Percentiles rank a stretch among this genome's conserved stretches.
These are phyloP conservation scores for Zymoseptoria pseudotritici DNA, from an alignment of 2,329 filamentous ascomycete genomes.

Conservation along the genomic window DNA sequence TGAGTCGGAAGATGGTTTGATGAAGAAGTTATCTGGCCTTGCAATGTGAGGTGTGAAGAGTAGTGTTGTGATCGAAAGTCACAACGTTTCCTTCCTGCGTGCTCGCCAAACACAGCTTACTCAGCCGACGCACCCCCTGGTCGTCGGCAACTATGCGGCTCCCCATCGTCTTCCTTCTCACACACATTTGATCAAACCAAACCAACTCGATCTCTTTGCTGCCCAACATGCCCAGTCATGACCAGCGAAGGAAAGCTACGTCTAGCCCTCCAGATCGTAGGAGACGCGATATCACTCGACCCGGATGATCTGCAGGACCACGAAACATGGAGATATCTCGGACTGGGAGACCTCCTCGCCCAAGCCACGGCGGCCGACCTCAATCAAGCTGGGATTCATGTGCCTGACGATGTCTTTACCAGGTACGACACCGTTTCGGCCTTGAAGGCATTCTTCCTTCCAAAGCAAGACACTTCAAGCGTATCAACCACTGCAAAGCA, in stretches of 20 bases:
- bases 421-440: constrained; percentile 20
- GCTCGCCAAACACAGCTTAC: neutral
- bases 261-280: constrained; percentile 22
- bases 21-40: too few species aligned
- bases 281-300: constrained; percentile 24
- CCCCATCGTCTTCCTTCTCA: neutral
- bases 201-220: neutral
- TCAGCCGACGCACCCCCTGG: neutral
- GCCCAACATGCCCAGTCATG: constrained; percentile 4
- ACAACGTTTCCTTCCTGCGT: too few species aligned
- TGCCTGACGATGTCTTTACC: constrained; percentile 19
- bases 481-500: constrained; percentile 5
- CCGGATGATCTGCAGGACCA: constrained; percentile 23
- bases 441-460: constrained; percentile 17
- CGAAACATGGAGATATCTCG: constrained; percentile 28
- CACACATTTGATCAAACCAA: neutral
- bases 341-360: constrained; percentile 22
- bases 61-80: too few species aligned
- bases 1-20: too few species aligned
- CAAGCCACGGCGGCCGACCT: constrained; percentile 24
- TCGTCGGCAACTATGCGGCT: neutral
- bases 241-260: constrained; percentile 14
- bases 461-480: neutral
- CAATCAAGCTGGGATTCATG: constrained; percentile 15
- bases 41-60: too few species aligned